These are phyloP conservation scores for Mrakia hoshinonis DNA, from an alignment of 768 basidiomycete genomes.

Conservation along the genomic window DNA sequence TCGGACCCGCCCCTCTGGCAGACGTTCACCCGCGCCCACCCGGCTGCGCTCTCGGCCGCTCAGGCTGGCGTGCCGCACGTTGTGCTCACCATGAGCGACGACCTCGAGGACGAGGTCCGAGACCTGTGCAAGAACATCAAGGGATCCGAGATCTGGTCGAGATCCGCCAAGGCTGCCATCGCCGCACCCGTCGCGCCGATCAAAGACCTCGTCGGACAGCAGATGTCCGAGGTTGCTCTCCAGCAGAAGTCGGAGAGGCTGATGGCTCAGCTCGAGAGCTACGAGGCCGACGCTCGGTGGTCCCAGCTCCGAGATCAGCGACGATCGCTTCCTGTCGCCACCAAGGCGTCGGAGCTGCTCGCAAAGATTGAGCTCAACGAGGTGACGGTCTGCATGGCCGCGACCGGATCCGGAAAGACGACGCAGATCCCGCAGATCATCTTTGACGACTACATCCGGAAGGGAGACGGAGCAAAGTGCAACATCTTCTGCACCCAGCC, in stretches of 20 bases:
- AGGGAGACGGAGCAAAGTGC: constrained; percentile 70
- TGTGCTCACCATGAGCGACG: constrained; percentile 54
- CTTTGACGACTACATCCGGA: constrained; percentile 69
- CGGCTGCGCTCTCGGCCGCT: constrained; percentile 50
- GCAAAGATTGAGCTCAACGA: constrained; percentile 64
- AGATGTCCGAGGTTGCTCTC: constrained; percentile 28
- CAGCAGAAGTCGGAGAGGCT: constrained; percentile 54
- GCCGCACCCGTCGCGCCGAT: constrained; percentile 30
- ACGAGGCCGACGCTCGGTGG: constrained; percentile 54
- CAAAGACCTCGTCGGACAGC: constrained; percentile 33
- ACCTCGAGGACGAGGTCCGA: constrained; percentile 59
- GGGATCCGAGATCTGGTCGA: constrained; percentile 44
- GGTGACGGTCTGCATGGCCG: constrained; percentile 51
- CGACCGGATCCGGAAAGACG: constrained; percentile 79
- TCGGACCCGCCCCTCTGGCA: constrained; percentile 78
- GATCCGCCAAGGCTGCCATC: constrained; percentile 29
- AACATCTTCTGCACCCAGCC: constrained; percentile 93
- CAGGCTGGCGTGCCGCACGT: constrained; percentile 47
- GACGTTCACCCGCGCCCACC: constrained; percentile 59
- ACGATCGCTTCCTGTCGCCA: constrained; percentile 63
- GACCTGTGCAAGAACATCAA: constrained; percentile 62
- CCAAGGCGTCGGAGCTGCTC: constrained; percentile 58
- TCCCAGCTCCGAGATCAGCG: constrained; percentile 62
- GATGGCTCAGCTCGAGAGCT: constrained; percentile 49
- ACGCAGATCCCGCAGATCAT: constrained; percentile 91